Conservation (phyloP, 2,329 filamentous ascomycete genomes). For the Ophiocordyceps camponoti-leonardi region DNA sequence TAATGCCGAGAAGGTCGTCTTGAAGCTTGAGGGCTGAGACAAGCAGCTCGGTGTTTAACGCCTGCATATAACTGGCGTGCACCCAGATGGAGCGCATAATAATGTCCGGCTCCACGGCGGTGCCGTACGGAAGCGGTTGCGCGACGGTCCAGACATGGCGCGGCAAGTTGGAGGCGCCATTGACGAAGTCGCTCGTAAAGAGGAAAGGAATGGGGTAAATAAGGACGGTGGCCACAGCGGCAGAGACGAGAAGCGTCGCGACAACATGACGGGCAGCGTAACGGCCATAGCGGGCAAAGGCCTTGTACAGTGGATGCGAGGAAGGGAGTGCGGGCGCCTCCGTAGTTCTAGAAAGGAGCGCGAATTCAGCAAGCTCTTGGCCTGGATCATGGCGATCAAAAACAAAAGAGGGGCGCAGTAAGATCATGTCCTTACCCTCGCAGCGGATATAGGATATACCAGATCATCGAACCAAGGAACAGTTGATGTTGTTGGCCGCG, state of each 20-base stretch:
- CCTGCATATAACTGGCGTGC: constrained; percentile 65
- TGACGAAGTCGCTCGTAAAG: constrained; percentile 53
- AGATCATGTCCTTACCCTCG: constrained; percentile 41
- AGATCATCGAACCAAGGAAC: constrained; percentile 36
- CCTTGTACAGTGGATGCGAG: constrained; percentile 45
- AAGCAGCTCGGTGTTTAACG: constrained; percentile 48
- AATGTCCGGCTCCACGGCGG: constrained; percentile 43
- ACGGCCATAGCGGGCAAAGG: constrained; percentile 52
- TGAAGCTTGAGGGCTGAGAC: constrained; percentile 52
- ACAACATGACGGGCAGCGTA: constrained; percentile 58
- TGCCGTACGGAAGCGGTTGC: constrained; percentile 38
- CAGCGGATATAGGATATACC: constrained; percentile 62
- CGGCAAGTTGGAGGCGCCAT: constrained; percentile 53
- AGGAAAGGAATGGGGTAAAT: constrained; percentile 63
- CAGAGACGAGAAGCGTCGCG: constrained; percentile 56
- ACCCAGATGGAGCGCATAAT: constrained; percentile 72
- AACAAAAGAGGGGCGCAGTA: not conserved
- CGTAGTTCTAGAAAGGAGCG: constrained; percentile 39
- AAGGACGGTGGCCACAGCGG: constrained; percentile 50
- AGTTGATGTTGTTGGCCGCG: not conserved
- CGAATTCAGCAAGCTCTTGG: not conserved
- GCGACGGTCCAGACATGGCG: constrained; percentile 71
- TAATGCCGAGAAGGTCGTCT: constrained; percentile 47
- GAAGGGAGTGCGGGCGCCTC: constrained; percentile 50
- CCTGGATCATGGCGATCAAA: not conserved